Evolutionary conservation across 345 rosid species (phyloP).

Genomic region (Eucalyptus cloeziana): DNA sequence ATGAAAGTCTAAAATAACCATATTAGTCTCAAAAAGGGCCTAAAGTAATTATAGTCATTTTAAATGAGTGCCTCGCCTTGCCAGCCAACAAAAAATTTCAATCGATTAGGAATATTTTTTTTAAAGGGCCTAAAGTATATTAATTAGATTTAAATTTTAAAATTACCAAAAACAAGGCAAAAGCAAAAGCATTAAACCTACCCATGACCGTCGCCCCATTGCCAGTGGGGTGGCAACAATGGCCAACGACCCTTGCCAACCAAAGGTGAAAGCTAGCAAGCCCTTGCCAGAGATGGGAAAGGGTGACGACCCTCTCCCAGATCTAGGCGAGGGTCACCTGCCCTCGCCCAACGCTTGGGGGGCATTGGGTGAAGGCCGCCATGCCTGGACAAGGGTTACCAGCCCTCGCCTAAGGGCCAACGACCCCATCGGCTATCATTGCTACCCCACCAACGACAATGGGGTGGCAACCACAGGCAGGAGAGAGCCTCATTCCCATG

Average conservation of each 20-base stretch:
- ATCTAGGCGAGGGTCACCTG: no score
- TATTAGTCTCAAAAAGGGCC: accelerated
- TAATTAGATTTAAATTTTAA: no score
- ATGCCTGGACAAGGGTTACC: accelerated
- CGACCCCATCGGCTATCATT: accelerated
- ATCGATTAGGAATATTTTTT: no score
- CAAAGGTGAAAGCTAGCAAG: accelerated
- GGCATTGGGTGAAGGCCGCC: accelerated
- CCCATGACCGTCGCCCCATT: no score
- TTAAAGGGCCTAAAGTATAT: no score
- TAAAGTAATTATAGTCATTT: no score
- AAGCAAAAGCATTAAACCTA: no score
- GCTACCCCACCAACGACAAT: accelerated
- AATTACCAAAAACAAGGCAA: no score
- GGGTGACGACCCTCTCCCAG: accelerated
- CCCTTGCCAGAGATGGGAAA: accelerated
- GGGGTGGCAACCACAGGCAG: no score
- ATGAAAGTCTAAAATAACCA: accelerated
- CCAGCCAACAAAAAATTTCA: accelerated
- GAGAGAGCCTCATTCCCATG: no score
- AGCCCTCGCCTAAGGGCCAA: accelerated
- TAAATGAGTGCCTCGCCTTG: no score
- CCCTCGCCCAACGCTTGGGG: no score
- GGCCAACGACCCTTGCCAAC: accelerated
- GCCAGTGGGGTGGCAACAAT: accelerated